phyloP scores from a whole-genome alignment of 441 rosid species.

The Rhodomyrtus psidioides region DNA sequence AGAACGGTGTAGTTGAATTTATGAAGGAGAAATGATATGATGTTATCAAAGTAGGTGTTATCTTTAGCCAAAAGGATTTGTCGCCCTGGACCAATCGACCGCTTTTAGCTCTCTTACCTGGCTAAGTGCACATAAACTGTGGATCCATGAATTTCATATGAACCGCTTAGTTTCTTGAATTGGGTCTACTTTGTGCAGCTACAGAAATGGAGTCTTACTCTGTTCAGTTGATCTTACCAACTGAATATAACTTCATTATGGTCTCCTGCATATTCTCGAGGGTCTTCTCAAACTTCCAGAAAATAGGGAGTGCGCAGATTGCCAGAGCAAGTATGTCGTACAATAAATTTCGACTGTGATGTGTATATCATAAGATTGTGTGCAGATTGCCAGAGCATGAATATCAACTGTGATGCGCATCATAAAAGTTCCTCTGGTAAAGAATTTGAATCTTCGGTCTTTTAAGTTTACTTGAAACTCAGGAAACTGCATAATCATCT shows the following conservation, averaged over 20 bases:
- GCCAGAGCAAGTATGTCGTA: conserved; percentile 45
- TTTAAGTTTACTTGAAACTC: not conserved
- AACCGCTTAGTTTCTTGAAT: not conserved
- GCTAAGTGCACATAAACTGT: not conserved
- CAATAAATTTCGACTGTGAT: not conserved
- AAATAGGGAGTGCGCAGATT: conserved; percentile 79
- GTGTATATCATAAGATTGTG: not conserved
- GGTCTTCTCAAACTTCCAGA: conserved; percentile 59
- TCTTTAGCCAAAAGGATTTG: not conserved
- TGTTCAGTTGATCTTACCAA: not conserved
- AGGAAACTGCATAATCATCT: not conserved
- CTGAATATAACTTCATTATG: not conserved
- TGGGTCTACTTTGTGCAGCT: not conserved
- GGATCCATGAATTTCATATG: not conserved
- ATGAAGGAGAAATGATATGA: not conserved
- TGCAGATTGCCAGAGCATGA: not conserved
- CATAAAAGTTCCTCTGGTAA: not conserved
- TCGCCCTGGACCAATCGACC: not conserved
- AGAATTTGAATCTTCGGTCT: not conserved
- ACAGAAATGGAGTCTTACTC: not conserved
- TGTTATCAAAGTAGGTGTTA: not conserved
- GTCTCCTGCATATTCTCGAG: conserved; percentile 48
- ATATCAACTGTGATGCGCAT: too few relatives aligned
- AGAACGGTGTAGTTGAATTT: not conserved
- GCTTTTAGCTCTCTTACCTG: not conserved